Evolutionary conservation across 345 rosid genomes (phyloP).

Genomic region (Sonneratia alba): DNA sequence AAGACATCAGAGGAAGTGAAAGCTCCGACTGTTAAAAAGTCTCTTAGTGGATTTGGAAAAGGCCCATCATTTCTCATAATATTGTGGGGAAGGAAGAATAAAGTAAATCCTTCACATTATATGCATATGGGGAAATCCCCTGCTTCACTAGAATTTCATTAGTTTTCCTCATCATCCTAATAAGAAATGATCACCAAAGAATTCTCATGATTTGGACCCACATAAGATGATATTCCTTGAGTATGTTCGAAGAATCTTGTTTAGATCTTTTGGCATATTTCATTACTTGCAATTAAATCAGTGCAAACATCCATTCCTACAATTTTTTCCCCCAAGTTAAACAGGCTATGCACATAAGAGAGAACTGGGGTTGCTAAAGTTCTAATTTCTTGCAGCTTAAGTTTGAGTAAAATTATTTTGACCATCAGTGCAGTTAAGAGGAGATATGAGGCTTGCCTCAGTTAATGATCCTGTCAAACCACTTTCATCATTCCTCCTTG

Average conservation of each 20-base stretch:
- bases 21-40: too few species aligned
- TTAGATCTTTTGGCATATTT: background rate
- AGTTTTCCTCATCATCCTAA: background rate
- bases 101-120: background rate
- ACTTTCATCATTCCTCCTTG: slow-evolving; percentile 17
- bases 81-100: too few species aligned
- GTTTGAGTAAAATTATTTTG: background rate
- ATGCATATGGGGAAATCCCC: background rate
- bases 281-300: background rate
- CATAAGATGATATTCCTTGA: background rate
- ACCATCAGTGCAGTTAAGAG: background rate
- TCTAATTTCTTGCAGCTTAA: background rate
- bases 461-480: slow-evolving; percentile 10
- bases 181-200: background rate
- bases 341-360: background rate
- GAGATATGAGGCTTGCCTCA: background rate
- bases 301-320: background rate
- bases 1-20: background rate
- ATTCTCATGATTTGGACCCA: background rate
- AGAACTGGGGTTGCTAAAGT: background rate
- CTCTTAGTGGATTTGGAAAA: too few species aligned
- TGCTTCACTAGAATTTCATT: background rate
- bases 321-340: background rate
- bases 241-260: background rate
- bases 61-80: too few species aligned